Percentiles rank a stretch among this genome's conserved stretches.
Evolutionary conservation across 108 stramenopile species (phyloP).

Genomic region (Chaetoceros tenuissimus): DNA sequence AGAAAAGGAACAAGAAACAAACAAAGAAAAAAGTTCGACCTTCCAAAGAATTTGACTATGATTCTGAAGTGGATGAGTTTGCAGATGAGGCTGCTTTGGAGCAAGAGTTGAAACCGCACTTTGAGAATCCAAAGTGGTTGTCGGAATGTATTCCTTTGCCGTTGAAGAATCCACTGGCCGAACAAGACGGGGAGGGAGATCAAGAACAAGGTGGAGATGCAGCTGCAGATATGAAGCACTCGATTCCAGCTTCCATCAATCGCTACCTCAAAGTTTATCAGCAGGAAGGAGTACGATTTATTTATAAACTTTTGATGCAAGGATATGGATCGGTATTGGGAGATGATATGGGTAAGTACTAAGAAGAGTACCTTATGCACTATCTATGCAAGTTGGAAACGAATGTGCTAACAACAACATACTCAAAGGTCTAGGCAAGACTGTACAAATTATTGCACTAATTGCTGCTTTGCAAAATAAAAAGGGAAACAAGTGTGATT

Average conservation of each 20-base stretch:
- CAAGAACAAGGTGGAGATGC: too few species aligned
- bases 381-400: too few species aligned
- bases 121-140: slow-evolving; percentile 60
- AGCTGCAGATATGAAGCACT: too few species aligned
- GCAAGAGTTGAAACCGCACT: slow-evolving; percentile 39
- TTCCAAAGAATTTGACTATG: neutral
- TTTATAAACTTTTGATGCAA: slow-evolving; percentile 47
- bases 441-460: slow-evolving; percentile 65
- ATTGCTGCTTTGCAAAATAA: slow-evolving; percentile 67
- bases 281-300: slow-evolving; percentile 61
- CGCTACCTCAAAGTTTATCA: slow-evolving; percentile 73
- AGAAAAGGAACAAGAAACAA: too few species aligned
- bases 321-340: slow-evolving; percentile 58
- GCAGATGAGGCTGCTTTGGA: neutral
- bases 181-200: too few species aligned
- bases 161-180: slow-evolving; percentile 10
- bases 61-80: neutral
- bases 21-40: neutral
- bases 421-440: slow-evolving; percentile 29
- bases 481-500: slow-evolving; percentile 43
- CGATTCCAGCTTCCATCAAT: slow-evolving; percentile 71
- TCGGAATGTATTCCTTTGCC: slow-evolving; percentile 29
- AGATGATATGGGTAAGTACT: slow-evolving; percentile 34
- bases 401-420: too few species aligned
- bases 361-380: too few species aligned